These are phyloP conservation scores for Torulaspora gathmanii DNA, from an alignment of 805 yeast genomes.

Conservation along the genomic window DNA sequence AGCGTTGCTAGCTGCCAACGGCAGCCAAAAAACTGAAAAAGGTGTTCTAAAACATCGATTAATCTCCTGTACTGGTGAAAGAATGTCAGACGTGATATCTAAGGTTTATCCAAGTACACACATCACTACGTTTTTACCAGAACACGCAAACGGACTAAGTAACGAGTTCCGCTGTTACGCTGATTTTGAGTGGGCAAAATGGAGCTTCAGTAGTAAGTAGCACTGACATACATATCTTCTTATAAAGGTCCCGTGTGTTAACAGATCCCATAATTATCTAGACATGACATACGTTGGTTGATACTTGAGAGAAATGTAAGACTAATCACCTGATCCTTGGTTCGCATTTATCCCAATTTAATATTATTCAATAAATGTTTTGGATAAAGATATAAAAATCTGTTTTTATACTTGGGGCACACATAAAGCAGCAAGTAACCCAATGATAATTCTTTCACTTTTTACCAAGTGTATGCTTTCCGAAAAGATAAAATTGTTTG, in stretches of 20 bases:
- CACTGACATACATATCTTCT: too few relatives aligned
- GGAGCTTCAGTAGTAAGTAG: constrained; percentile 46
- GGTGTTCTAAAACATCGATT: constrained; percentile 47
- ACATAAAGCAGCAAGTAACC: too few relatives aligned
- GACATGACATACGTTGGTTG: too few relatives aligned
- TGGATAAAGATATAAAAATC: too few relatives aligned
- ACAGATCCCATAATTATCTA: too few relatives aligned
- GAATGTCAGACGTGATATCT: constrained; percentile 65
- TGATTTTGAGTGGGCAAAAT: constrained; percentile 59
- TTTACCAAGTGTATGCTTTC: background rate
- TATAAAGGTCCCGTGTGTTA: too few relatives aligned
- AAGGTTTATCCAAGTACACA: constrained; percentile 59
- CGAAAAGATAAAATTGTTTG: background rate
- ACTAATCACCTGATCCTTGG: background rate
- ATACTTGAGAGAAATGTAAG: too few relatives aligned
- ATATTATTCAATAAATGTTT: too few relatives aligned
- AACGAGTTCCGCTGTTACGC: constrained; percentile 89
- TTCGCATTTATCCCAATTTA: background rate
- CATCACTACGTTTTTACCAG: constrained; percentile 67
- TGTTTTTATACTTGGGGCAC: background rate
- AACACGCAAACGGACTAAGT: constrained; percentile 78
- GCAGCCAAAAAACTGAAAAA: constrained; percentile 34
- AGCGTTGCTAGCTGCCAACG: constrained; percentile 45
- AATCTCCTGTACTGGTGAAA: constrained; percentile 84
- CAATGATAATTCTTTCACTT: too few relatives aligned